Evolutionary conservation across 768 basidiomycete species (phyloP).

Genomic region (Pisolithus tinctorius): DNA sequence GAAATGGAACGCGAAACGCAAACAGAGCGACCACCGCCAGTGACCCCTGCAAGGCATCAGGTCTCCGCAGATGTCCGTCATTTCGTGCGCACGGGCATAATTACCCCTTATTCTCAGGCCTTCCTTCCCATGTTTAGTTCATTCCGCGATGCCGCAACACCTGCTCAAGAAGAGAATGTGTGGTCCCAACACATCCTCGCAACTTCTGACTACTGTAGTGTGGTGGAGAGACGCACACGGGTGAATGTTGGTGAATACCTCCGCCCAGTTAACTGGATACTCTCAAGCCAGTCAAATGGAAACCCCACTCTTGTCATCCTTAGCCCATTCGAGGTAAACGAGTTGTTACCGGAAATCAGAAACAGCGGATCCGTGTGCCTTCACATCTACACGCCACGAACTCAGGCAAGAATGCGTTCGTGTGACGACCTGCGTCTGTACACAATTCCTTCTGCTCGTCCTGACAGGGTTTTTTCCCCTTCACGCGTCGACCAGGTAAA

Average conservation of each 20-base stretch:
- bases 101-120: too few relatives aligned
- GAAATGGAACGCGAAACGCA: slow-evolving; percentile 37
- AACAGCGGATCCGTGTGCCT: slow-evolving; percentile 24
- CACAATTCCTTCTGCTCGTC: slow-evolving; percentile 4
- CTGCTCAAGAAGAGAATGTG: slow-evolving; percentile 10
- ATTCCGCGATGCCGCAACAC: slow-evolving; percentile 5
- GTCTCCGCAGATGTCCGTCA: slow-evolving; percentile 20
- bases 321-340: slow-evolving; percentile 34
- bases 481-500: slow-evolving; percentile 30
- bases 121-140: slow-evolving; percentile 3
- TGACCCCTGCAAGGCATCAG: slow-evolving; percentile 20
- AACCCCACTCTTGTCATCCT: slow-evolving; percentile 17
- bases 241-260: slow-evolving; percentile 1
- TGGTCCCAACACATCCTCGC: slow-evolving; percentile 6
- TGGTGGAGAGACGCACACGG: too few relatives aligned
- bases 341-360: slow-evolving; percentile 30
- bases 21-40: slow-evolving; percentile 28
- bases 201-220: too few relatives aligned
- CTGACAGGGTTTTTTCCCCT: slow-evolving; percentile 7
- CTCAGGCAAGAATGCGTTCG: slow-evolving; percentile 23
- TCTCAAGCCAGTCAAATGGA: slow-evolving; percentile 7
- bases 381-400: slow-evolving; percentile 33
- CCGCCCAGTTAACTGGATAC: slow-evolving; percentile 10
- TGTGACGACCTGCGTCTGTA: slow-evolving; percentile 23
- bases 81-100: slow-evolving; percentile 20